Evolutionary conservation across 1,139 yeast genomes (phyloP).

Genomic region (Scheffersomyces quercinus): DNA sequence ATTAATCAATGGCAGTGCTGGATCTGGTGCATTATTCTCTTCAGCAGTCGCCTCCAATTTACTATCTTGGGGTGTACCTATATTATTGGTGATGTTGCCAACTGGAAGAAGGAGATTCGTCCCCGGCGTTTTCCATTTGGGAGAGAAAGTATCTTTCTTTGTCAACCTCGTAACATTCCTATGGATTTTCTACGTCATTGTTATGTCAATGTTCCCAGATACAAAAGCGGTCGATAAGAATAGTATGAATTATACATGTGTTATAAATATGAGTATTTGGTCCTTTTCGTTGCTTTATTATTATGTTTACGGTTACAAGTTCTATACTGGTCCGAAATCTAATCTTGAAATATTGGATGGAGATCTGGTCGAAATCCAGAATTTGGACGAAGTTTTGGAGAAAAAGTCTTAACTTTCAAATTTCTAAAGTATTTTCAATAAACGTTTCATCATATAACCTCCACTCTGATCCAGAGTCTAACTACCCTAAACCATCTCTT

Average conservation of each 20-base stretch:
- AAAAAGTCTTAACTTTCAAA: background rate
- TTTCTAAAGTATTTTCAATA: too few relatives aligned
- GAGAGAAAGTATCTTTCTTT: constrained; percentile 22
- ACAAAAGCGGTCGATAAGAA: constrained; percentile 24
- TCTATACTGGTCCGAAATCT: constrained; percentile 38
- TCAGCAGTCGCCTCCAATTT: constrained; percentile 49
- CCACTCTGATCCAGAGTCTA: too few relatives aligned
- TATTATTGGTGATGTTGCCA: constrained; percentile 41
- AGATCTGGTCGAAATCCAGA: background rate
- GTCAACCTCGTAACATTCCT: constrained; percentile 24
- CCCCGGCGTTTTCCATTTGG: constrained; percentile 37
- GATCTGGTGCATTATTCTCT: constrained; percentile 49
- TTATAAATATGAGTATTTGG: constrained; percentile 39
- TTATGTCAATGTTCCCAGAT: constrained; percentile 43
- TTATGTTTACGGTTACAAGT: constrained; percentile 19
- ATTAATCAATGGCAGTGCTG: constrained; percentile 31
- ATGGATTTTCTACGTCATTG: constrained; percentile 33
- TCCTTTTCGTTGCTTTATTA: constrained; percentile 26
- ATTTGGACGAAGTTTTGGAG: constrained; percentile 1
- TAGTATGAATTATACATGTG: constrained; percentile 40
- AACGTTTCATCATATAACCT: too few relatives aligned
- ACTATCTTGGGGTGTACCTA: constrained; percentile 45
- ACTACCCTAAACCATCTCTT: too few relatives aligned
- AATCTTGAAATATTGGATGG: constrained; percentile 22
- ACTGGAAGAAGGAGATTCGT: constrained; percentile 34